These are phyloP conservation scores for Senna siamea DNA, from an alignment of 306 rosid genomes.

Conservation along the genomic window DNA sequence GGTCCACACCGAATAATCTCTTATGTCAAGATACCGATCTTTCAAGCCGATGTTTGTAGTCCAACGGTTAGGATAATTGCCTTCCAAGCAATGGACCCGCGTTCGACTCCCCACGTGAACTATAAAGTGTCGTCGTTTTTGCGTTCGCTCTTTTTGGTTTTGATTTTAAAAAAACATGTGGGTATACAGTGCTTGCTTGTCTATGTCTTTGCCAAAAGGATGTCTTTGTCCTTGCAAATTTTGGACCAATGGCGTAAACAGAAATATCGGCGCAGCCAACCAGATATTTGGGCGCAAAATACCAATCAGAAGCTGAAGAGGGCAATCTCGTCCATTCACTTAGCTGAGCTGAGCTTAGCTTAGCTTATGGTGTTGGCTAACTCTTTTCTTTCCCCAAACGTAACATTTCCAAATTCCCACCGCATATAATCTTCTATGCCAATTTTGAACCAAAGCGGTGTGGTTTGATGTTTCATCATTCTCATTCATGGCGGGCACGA, in stretches of 20 bases:
- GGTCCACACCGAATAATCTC: too few species aligned
- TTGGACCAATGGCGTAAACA: conserved; percentile 22
- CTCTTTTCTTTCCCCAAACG: conserved; percentile 7
- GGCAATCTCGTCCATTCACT: conserved; percentile 33
- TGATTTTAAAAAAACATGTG: too few species aligned
- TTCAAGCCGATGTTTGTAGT: conserved; percentile 49
- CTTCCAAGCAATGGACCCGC: conserved; percentile 74
- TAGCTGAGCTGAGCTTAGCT: background rate
- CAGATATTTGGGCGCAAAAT: too few species aligned
- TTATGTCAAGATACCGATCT: too few species aligned
- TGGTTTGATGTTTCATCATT: background rate
- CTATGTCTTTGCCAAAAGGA: background rate
- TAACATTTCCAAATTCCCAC: background rate
- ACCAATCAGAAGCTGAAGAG: conserved; percentile 1
- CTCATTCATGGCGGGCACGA: conserved; percentile 60
- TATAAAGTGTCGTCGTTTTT: too few species aligned
- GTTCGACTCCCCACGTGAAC: conserved; percentile 70
- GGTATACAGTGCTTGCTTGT: background rate
- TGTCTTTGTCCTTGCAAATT: too few species aligned
- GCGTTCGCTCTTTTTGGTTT: too few species aligned
- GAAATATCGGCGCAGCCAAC: conserved; percentile 14
- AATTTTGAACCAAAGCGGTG: background rate
- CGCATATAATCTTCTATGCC: background rate
- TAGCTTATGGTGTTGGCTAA: background rate
- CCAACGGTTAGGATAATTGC: conserved; percentile 74